These are phyloP conservation scores for Oryza brachyantha DNA, from an alignment of 176 grass and related monocot species.

Conservation along the genomic window DNA sequence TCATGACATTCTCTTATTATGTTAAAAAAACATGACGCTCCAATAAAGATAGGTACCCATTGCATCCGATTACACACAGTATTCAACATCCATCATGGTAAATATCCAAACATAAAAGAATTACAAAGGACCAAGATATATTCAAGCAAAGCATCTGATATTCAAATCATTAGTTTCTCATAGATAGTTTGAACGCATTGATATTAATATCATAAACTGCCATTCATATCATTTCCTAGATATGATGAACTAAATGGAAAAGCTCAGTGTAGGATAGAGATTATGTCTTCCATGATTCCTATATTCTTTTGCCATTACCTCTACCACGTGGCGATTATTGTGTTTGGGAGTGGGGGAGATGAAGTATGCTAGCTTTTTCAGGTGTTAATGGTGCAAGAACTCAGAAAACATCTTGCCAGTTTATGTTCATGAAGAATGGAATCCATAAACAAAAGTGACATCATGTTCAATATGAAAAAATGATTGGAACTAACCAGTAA, in stretches of 20 bases:
- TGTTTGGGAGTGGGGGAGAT: neutral
- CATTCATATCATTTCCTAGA: neutral
- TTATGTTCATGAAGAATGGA: neutral
- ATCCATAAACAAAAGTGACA: neutral
- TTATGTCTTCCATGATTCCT: neutral
- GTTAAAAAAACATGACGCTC: neutral
- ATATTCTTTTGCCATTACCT: neutral
- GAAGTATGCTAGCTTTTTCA: neutral
- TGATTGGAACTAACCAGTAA: slow-evolving; percentile 70
- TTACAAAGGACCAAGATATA: neutral
- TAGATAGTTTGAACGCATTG: neutral
- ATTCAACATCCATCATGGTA: neutral
- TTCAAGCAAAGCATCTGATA: neutral
- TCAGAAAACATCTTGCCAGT: neutral
- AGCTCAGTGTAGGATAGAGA: neutral
- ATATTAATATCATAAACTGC: neutral
- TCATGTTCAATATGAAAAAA: neutral
- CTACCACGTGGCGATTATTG: neutral
- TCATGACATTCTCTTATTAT: neutral
- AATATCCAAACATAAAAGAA: slow-evolving; percentile 8
- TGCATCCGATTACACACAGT: neutral
- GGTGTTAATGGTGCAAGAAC: neutral
- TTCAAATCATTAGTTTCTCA: neutral
- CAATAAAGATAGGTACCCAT: neutral
- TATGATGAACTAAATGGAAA: neutral